Base-by-base conservation (phyloP, 1,284 basidiomycete species). In the Ceratobasidium sp. region DNA sequence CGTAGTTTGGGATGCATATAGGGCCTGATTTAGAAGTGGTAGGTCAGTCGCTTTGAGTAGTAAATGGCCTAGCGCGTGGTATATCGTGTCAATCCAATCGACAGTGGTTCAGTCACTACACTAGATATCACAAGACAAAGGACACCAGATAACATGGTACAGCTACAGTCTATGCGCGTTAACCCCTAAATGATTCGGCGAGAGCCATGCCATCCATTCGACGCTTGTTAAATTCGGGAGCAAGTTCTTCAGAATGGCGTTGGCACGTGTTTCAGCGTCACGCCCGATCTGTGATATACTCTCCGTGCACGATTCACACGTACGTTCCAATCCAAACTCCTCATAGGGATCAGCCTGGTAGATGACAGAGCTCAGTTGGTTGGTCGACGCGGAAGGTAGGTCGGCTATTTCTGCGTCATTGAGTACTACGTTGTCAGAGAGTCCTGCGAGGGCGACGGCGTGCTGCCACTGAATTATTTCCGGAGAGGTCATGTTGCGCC, bases 151-250 rank as follows among this genome's bases (percentile, higher is more conserved):
- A 10, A 49, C 46, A 12, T 49, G 46, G 18, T 33, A 49, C 18
- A 12, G 46, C 49, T 68, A 53, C 44, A 68, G 15, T 39, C 10
- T 33, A 39, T 68, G 49, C n/a, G 23, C 46, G 13, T 68, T 53
- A 4, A 56, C 23, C 26, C 72, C 72, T 13, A 76, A 20, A n/a
- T 76, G 72, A 7, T 33, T 53, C 2, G 46, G 61, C 15, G 61
- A 64, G 20, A 76, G 51, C 72, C 72, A 76, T 5, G 46, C 49
- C 72, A 64, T 64, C 72, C 72, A 76, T 39, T 66, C 46, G 2
- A 76, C 49, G 28, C 51, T 23, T 15, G 26, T 23, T 12, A 76
- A 49, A n/a, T 61, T 51, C 2, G 61, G 72, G 5, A 76, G 28
- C n/a, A 51, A 49, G 7, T 13, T 23, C 23, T 53, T 55, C 26